Evolutionary conservation across 2,329 filamentous ascomycete species (phyloP).

Genomic region (Calonectria ilicicola): DNA sequence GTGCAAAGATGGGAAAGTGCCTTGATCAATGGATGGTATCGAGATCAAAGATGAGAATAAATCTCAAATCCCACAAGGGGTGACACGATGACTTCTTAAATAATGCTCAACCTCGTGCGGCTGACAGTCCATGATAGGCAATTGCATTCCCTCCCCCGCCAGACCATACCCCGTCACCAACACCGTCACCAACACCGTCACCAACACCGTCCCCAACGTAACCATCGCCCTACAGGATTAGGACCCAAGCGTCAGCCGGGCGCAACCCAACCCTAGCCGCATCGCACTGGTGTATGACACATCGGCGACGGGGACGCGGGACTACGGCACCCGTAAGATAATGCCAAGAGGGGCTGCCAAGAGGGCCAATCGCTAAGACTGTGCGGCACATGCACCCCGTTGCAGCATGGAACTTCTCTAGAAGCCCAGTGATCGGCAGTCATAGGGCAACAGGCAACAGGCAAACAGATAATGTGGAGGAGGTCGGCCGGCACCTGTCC

Average conservation of each 20-base stretch:
- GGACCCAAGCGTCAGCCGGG: conserved; percentile 18
- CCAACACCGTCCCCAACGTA: not conserved
- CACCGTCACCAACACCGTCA: not conserved
- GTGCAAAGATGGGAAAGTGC: conserved; percentile 4
- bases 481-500: conserved; percentile 34
- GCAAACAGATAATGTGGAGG: conserved; percentile 29
- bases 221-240: not conserved
- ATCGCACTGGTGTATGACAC: conserved; percentile 18
- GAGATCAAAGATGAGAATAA: not conserved
- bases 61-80: not conserved
- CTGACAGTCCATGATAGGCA: conserved; percentile 16
- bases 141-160: conserved; percentile 3
- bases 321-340: conserved; percentile 13
- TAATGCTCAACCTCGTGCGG: conserved; percentile 20
- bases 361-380: conserved; percentile 14
- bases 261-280: conserved; percentile 19
- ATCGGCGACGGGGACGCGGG: conserved; percentile 20
- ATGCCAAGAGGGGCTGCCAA: conserved; percentile 6
- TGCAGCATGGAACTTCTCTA: conserved; percentile 16
- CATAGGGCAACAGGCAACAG: conserved; percentile 21
- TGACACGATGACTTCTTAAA: conserved; percentile 23
- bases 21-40: not conserved
- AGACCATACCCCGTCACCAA: not conserved
- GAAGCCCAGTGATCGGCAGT: conserved; percentile 16
- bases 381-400: conserved; percentile 14